Evolutionary conservation across 306 rosid genomes (phyloP).

Genomic region (Mucuna pruriens): DNA sequence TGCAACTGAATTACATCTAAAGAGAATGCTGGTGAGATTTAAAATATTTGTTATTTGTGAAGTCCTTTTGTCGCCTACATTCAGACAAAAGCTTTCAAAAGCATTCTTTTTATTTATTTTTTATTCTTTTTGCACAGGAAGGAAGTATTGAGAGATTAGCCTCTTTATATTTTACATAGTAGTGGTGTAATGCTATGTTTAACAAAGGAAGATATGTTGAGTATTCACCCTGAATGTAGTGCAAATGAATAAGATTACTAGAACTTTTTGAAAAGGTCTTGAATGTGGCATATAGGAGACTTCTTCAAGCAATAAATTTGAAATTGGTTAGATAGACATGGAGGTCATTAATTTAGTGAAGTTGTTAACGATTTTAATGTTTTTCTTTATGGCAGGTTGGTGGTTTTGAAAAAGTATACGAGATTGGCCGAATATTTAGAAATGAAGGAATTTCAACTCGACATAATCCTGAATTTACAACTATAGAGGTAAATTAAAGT

Average conservation of each 20-base stretch:
- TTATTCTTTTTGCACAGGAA: background rate
- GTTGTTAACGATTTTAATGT: slow-evolving; percentile 20
- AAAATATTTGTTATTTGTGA: slow-evolving; percentile 14
- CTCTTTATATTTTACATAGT: background rate
- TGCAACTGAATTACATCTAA: slow-evolving; percentile 95
- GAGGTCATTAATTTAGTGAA: slow-evolving; percentile 22
- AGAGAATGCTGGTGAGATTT: slow-evolving; percentile 94
- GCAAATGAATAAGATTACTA: slow-evolving; percentile 25
- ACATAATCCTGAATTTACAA: slow-evolving; percentile 97
- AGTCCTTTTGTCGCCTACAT: background rate
- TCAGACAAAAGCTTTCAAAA: background rate
- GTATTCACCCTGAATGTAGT: slow-evolving; percentile 4
- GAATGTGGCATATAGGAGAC: background rate
- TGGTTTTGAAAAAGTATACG: slow-evolving; percentile 94
- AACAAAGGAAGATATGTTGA: background rate
- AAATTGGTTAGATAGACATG: slow-evolving; percentile 4
- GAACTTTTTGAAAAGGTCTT: slow-evolving; percentile 19
- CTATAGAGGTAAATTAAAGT: slow-evolving; percentile 78
- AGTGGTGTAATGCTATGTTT: background rate
- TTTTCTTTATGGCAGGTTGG: slow-evolving; percentile 74
- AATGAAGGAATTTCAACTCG: slow-evolving; percentile 99
- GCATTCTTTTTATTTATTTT: background rate
- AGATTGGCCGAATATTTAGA: slow-evolving; percentile 96
- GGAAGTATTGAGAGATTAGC: slow-evolving; percentile 21
- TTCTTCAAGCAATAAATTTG: slow-evolving; percentile 31